Conservation (phyloP, 1,139 yeast species). For the Kodamaea sp. region DNA sequence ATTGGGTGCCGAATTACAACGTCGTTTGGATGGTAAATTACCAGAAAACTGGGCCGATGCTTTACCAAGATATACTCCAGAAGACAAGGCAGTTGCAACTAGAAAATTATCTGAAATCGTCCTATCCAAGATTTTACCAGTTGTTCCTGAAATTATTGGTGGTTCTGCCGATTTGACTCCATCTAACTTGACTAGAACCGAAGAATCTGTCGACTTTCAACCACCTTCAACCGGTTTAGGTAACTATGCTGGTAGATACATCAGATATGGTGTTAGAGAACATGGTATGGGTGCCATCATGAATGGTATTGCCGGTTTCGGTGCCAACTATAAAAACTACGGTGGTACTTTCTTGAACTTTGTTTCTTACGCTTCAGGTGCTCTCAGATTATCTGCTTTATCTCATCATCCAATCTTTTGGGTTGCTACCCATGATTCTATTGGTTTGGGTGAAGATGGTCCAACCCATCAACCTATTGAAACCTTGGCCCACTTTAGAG, state of each 20-base stretch:
- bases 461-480: slow-evolving; percentile 99
- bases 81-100: slow-evolving; percentile 84
- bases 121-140: slow-evolving; percentile 58
- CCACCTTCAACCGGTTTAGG: slow-evolving; percentile 81
- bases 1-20: slow-evolving; percentile 72
- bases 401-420: slow-evolving; percentile 92
- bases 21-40: slow-evolving; percentile 78
- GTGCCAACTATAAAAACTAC: slow-evolving; percentile 87
- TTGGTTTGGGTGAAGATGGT: slow-evolving; percentile 99
- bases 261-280: slow-evolving; percentile 99
- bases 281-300: slow-evolving; percentile 99
- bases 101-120: slow-evolving; percentile 92
- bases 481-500: slow-evolving; percentile 97
- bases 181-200: slow-evolving; percentile 92
- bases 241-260: slow-evolving; percentile 86
- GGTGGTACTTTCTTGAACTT: slow-evolving; percentile 99
- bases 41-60: slow-evolving; percentile 80
- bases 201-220: slow-evolving; percentile 89
- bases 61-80: slow-evolving; percentile 76
- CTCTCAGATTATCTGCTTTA: slow-evolving; percentile 90
- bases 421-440: slow-evolving; percentile 99
- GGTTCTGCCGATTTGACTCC: slow-evolving; percentile 99
- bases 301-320: slow-evolving; percentile 96
- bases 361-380: slow-evolving; percentile 97
- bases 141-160: slow-evolving; percentile 87